Evolutionary conservation across 2,329 filamentous ascomycete genomes (phyloP), one percentile per base, ranked within the genome.

Genomic region (Cladosporium sp.): DNA sequence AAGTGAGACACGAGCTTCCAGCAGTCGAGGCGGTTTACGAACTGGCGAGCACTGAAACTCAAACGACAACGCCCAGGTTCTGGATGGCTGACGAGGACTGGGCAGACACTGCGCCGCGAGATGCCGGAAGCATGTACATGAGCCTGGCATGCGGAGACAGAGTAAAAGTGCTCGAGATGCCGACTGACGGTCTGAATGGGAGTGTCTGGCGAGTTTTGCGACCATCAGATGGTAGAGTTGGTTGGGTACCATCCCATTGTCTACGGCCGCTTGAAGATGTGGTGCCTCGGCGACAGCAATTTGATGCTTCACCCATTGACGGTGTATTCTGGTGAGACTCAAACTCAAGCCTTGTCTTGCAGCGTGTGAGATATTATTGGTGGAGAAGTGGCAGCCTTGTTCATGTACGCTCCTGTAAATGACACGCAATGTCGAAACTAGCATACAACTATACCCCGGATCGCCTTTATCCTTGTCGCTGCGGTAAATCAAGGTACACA

Each of bases 51-150:
- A 55, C 38, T 28, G 52, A 55, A 37, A 8, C 25, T 15, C 28
- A 6, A 12, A 15, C 15, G 3, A 15, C 40, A 43, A 8, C 30
- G 4, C 39, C 39, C n/a, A 36, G 36, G 15, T 34, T 45, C 40
- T 55, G 15, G n/a, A 55, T 55, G 39, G 52, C 39, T n/a, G 52
- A 55, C 7, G 40, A 55, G 17, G 52, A 55, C 52, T 55, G 52
- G 52, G 14, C 39, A 9, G 39, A 55, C 15, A 38, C 20, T 14
- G 25, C 37, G 39, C 25, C 37, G 3, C 37, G 52, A 38, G n/a
- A 25, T 20, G 4, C 42, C 12, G 17, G 25, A 19, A 55, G 52
- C 34, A 55, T 55, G 20, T 55, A 55, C 42, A 45, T 55, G 52
- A 47, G 28, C 9, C n/a, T 55, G 28, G 37, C 52, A 3, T 45